Evolutionary conservation across 345 rosid genomes (phyloP).

Genomic region (Populus davidiana): DNA sequence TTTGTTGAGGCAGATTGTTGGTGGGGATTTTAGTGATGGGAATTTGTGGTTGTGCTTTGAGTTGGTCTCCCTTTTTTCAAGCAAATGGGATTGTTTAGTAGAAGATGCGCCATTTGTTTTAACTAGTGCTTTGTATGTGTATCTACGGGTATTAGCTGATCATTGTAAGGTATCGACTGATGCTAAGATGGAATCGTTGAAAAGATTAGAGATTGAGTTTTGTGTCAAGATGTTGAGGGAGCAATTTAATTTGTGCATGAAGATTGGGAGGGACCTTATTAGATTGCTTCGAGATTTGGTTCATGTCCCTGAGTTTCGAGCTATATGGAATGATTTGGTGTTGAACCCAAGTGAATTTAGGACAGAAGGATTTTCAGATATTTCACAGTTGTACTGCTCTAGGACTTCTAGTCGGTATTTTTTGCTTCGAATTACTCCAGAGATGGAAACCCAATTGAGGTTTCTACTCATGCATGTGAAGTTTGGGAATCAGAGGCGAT

Average conservation of each 20-base stretch:
- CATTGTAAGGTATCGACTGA: slow-evolving; percentile 48
- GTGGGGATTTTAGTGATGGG: slow-evolving; percentile 66
- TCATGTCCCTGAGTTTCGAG: slow-evolving; percentile 63
- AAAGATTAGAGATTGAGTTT: slow-evolving; percentile 55
- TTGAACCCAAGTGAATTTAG: slow-evolving; percentile 41
- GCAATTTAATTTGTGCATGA: slow-evolving; percentile 53
- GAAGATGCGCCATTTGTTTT: slow-evolving; percentile 54
- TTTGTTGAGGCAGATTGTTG: slow-evolving; percentile 57
- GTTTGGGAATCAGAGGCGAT: slow-evolving; percentile 67
- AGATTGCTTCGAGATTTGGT: slow-evolving; percentile 69
- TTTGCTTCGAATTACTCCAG: slow-evolving; percentile 57
- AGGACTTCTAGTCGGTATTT: slow-evolving; percentile 70
- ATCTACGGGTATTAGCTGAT: slow-evolving; percentile 64
- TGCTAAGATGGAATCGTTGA: slow-evolving; percentile 42
- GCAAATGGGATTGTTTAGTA: slow-evolving; percentile 54
- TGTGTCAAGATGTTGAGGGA: slow-evolving; percentile 76
- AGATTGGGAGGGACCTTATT: slow-evolving; percentile 72
- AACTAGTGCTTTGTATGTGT: slow-evolving; percentile 60
- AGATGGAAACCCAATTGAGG: slow-evolving; percentile 68
- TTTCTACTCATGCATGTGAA: slow-evolving; percentile 73
- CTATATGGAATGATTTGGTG: slow-evolving; percentile 62
- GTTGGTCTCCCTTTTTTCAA: slow-evolving; percentile 43
- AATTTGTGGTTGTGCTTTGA: slow-evolving; percentile 80
- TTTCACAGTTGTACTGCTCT: slow-evolving; percentile 44
- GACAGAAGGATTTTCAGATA: slow-evolving; percentile 39